Percentiles rank a stretch among this genome's conserved stretches.
Conservation (phyloP, 208 protist genomes). For the Porcisia hertigi region DNA sequence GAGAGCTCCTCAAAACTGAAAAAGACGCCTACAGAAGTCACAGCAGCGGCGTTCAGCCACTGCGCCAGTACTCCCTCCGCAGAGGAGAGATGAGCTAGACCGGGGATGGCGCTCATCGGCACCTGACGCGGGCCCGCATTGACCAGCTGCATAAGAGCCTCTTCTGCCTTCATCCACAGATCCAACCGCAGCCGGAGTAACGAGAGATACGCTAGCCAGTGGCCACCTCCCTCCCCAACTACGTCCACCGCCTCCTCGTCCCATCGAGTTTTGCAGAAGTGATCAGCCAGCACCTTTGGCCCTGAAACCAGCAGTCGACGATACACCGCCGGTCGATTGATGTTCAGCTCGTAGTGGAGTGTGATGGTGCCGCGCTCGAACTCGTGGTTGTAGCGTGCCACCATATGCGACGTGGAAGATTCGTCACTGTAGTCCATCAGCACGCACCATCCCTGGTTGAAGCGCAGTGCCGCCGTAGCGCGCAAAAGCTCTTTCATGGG, state of each 20-base stretch:
- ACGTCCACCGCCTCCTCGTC: slow-evolving; percentile 21
- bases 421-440: slow-evolving; percentile 68
- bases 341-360: slow-evolving; percentile 79
- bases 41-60: slow-evolving; percentile 64
- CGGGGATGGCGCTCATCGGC: slow-evolving; percentile 18
- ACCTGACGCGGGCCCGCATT: slow-evolving; percentile 13
- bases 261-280: slow-evolving; percentile 49
- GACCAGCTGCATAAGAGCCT: slow-evolving; percentile 51
- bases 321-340: slow-evolving; percentile 64
- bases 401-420: slow-evolving; percentile 45
- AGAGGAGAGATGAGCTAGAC: slow-evolving; percentile 48
- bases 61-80: slow-evolving; percentile 46
- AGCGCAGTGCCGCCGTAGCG: slow-evolving; percentile 61
- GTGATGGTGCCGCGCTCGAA: slow-evolving; percentile 70
- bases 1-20: slow-evolving; percentile 43
- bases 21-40: slow-evolving; percentile 65
- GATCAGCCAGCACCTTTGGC: slow-evolving; percentile 66
- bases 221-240: slow-evolving; percentile 27
- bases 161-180: slow-evolving; percentile 66
- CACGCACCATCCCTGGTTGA: slow-evolving; percentile 86
- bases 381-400: slow-evolving; percentile 61
- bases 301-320: slow-evolving; percentile 72
- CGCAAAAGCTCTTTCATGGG: slow-evolving; percentile 42
- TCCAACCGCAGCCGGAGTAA: slow-evolving; percentile 67
- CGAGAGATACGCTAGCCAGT: slow-evolving; percentile 59